Evolutionary conservation across 2,329 filamentous ascomycete species (phyloP).

Genomic region (Colletotrichum sp.): DNA sequence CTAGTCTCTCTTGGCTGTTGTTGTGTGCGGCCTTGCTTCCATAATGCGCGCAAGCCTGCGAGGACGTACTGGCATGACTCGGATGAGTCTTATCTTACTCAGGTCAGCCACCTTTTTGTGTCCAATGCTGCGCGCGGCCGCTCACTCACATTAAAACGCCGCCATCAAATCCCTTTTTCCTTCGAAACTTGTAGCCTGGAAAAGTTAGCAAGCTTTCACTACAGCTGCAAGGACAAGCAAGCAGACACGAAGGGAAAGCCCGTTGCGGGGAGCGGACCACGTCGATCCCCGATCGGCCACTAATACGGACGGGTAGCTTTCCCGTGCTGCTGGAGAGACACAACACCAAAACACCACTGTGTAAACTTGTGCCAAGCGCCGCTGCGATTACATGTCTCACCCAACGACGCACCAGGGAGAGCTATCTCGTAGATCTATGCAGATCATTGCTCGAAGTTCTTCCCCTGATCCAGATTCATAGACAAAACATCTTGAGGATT

Average conservation of each 20-base stretch:
- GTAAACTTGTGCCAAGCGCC: neutral
- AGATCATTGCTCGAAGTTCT: neutral
- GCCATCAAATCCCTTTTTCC: neutral
- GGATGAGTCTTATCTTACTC: neutral
- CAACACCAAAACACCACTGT: neutral
- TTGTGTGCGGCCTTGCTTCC: neutral
- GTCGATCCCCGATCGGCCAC: neutral
- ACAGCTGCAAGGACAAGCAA: neutral
- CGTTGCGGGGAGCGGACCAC: neutral
- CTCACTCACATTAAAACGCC: too few relatives aligned
- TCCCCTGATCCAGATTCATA: neutral
- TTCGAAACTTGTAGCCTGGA: neutral
- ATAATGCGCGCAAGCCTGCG: neutral
- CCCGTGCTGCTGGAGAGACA: neutral
- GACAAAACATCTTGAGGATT: neutral
- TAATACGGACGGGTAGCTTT: neutral
- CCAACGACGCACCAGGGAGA: neutral
- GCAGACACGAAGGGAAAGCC: too few relatives aligned
- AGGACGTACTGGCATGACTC: neutral
- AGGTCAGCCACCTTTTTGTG: neutral
- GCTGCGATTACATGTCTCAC: slow-evolving; percentile 7
- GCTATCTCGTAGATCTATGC: neutral
- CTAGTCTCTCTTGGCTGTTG: too few relatives aligned
- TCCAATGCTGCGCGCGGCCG: neutral
- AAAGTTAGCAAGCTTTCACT: neutral